A percentile compares a stretch with the other conserved stretches of the same genome.
Conservation (phyloP, 2,329 filamentous ascomycete genomes). For the Furcasterigmium furcatum region DNA sequence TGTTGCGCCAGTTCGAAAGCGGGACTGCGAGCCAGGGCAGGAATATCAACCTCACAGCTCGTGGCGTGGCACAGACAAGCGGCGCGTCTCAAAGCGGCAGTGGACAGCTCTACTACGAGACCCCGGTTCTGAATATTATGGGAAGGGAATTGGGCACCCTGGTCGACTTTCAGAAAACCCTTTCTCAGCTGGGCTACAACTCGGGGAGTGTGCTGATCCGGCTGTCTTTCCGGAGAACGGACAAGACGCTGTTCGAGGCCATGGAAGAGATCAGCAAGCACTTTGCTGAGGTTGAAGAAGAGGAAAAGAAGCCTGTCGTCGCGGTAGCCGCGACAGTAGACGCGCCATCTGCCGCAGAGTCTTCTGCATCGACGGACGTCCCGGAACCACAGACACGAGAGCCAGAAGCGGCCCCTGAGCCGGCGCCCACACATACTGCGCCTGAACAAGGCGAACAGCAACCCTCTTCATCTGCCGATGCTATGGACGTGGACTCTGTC, state of each 20-base stretch:
- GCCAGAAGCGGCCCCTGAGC: neutral
- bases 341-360: constrained; percentile 7
- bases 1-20: constrained; percentile 87
- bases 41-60: constrained; percentile 77
- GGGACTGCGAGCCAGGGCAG: constrained; percentile 58
- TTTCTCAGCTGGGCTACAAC: constrained; percentile 84
- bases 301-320: constrained; percentile 12
- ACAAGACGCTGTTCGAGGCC: constrained; percentile 78
- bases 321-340: constrained; percentile 4
- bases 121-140: constrained; percentile 80
- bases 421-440: neutral
- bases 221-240: constrained; percentile 72
- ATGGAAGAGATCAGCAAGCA: constrained; percentile 77
- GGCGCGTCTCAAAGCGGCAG: constrained; percentile 52
- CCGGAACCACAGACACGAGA: neutral
- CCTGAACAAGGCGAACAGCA: neutral
- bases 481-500: constrained; percentile 22
- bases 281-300: constrained; percentile 54
- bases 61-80: constrained; percentile 65
- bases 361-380: constrained; percentile 1
- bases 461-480: constrained; percentile 8
- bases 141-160: constrained; percentile 76
- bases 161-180: constrained; percentile 80
- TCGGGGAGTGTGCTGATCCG: constrained; percentile 77
- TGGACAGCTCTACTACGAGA: constrained; percentile 84